phyloP scores from a whole-genome alignment of 306 rosid genomes.

The Pyrus betulifolia region DNA sequence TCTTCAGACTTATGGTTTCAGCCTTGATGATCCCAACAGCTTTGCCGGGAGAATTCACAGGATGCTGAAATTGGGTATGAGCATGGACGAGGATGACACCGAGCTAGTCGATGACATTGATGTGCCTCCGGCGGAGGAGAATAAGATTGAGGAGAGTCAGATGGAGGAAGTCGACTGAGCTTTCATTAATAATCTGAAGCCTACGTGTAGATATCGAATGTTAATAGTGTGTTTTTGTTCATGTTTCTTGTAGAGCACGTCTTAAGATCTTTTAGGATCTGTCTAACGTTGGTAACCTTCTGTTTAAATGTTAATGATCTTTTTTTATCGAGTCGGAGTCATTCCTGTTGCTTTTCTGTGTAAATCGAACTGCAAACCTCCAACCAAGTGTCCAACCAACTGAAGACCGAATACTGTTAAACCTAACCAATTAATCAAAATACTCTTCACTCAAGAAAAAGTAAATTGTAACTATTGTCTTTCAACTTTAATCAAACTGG shows the following conservation, averaged over 20 bases:
- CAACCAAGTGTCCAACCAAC: too few relatives aligned
- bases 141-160: constrained; percentile 7
- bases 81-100: constrained; percentile 11
- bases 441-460: too few relatives aligned
- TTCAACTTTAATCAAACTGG: too few relatives aligned
- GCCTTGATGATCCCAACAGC: constrained; percentile 26
- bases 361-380: too few relatives aligned
- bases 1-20: constrained; percentile 14
- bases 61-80: constrained; percentile 20
- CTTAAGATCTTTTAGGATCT: neutral
- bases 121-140: constrained; percentile 5
- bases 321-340: too few relatives aligned
- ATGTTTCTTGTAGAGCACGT: neutral
- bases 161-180: constrained; percentile 17
- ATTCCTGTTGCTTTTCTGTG: too few relatives aligned
- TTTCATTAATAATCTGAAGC: neutral
- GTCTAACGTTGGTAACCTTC: too few relatives aligned
- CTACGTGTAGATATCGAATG: neutral
- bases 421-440: too few relatives aligned
- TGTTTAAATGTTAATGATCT: too few relatives aligned
- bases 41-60: constrained; percentile 19
- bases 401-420: too few relatives aligned
- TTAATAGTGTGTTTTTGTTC: neutral
- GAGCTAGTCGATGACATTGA: neutral
- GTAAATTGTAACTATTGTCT: too few relatives aligned